Conservation (phyloP, 352 stramenopile species). For the Achlya hypogyna region DNA sequence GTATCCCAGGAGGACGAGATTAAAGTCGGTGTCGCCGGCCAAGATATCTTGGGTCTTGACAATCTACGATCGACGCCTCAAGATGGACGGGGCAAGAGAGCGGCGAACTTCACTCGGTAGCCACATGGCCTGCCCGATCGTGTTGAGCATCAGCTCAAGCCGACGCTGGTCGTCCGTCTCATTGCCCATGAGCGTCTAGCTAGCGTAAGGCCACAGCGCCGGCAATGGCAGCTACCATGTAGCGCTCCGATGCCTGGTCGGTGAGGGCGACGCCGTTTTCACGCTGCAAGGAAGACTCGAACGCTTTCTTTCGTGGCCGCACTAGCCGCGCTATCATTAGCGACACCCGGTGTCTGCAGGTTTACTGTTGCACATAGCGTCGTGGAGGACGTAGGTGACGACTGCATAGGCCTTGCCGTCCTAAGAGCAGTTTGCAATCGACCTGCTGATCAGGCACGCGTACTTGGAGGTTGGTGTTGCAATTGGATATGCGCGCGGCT, state of each 20-base stretch:
- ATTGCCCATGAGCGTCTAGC: slow-evolving; percentile 25
- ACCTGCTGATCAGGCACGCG: too few relatives aligned
- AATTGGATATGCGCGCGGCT: slow-evolving; percentile 46
- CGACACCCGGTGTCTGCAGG: slow-evolving; percentile 24
- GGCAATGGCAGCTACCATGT: slow-evolving; percentile 30
- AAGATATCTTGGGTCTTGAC: slow-evolving; percentile 58
- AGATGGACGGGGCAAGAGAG: neutral
- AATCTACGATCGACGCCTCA: slow-evolving; percentile 18
- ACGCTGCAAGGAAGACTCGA: slow-evolving; percentile 45
- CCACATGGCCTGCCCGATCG: slow-evolving; percentile 63
- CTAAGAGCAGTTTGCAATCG: neutral
- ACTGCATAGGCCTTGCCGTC: slow-evolving; percentile 47
- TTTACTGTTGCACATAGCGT: slow-evolving; percentile 44
- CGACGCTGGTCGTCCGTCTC: slow-evolving; percentile 45
- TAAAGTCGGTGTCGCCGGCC: slow-evolving; percentile 61
- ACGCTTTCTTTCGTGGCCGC: slow-evolving; percentile 21
- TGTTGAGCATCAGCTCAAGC: slow-evolving; percentile 61
- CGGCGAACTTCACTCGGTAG: slow-evolving; percentile 30
- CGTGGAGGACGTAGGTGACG: slow-evolving; percentile 54
- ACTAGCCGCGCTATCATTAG: slow-evolving; percentile 27
- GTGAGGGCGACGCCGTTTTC: slow-evolving; percentile 76
- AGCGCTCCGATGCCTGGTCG: slow-evolving; percentile 66
- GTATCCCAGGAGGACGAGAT: slow-evolving; percentile 62
- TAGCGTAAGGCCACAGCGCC: neutral
- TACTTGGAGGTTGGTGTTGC: slow-evolving; percentile 43